Percentiles rank a stretch among this genome's conserved stretches.
These are phyloP conservation scores for Chytriomyces sp. DNA, from an alignment of 192 early-diverging fungal genomes.

Conservation along the genomic window DNA sequence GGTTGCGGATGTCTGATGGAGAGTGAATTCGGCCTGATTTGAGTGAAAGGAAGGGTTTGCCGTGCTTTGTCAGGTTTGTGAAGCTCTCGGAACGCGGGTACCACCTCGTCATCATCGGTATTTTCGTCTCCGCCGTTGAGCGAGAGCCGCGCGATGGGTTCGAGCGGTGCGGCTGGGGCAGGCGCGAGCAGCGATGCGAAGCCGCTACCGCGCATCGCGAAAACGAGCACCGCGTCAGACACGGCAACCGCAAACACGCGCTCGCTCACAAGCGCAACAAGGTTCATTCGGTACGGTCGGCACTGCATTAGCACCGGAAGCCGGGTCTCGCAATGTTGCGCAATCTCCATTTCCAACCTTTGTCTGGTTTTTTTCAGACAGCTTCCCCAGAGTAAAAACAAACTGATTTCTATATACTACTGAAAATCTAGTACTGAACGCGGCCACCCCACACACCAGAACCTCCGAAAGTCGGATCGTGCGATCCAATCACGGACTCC, in stretches of 20 bases:
- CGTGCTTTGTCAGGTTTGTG: background rate
- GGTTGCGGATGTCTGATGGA: background rate
- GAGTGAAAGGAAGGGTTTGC: background rate
- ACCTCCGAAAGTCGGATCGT: too few relatives aligned
- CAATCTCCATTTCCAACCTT: background rate
- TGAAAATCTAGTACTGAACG: too few relatives aligned
- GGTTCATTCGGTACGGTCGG: background rate
- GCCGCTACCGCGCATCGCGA: too few relatives aligned
- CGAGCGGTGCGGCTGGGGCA: constrained; percentile 5
- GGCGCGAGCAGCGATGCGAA: background rate
- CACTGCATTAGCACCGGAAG: background rate
- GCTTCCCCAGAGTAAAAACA: background rate
- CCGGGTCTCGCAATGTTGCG: background rate
- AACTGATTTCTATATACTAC: too few relatives aligned
- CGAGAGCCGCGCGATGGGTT: background rate
- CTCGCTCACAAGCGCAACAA: background rate
- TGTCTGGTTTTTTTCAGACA: background rate
- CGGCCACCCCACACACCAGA: too few relatives aligned
- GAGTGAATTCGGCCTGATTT: too few relatives aligned
- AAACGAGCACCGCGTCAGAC: too few relatives aligned
- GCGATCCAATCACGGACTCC: too few relatives aligned
- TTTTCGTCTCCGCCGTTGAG: background rate
- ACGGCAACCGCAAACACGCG: too few relatives aligned
- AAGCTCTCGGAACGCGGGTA: background rate
- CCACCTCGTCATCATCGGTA: background rate